Evolutionary conservation across 257 asterid genomes (phyloP), one percentile per base, ranked within the genome.

Genomic region (Oldenlandia corymbosa): DNA sequence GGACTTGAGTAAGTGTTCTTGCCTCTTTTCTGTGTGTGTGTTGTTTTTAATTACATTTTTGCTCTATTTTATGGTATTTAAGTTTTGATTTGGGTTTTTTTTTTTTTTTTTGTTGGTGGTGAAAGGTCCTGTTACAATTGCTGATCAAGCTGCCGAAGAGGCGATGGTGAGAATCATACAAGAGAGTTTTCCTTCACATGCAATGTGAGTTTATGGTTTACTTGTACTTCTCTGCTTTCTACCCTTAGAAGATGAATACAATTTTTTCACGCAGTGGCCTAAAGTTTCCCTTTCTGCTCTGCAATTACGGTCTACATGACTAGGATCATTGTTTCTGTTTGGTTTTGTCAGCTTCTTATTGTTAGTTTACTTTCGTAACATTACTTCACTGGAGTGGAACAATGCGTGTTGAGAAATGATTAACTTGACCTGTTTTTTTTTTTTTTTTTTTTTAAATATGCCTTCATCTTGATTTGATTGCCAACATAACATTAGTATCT

Each of bases 71-170:
- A 14, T 5, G 41, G 12, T 30, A n/a, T 11, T 28, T 30, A 32
- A 27, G 10, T 23, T 71, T 2, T 48, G 2, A 12, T 50, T 28
- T 16, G 45, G 20, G 8, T 36, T 5, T 20, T 7, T 55, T 54
- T 28, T 53, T 32, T 61, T 11, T 16, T 27, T 4, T 58, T 4
- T 42, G 53, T 14, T 43, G 13, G 24, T 27, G 51, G 20, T 62
- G 71, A 65, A 71, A 93, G 99, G 99, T 80, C 96, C 97, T 16
- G 99, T 93, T 68, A 90, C 97, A 47, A 84, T 93, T 68, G 99
- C 95, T 74, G 97, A 93, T 78, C 91, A 68, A 71, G 89, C 83
- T 16, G 97, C 99, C 24, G 99, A 93, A 80, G 97, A 89, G 76
- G 68, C 97, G 0, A 92, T 92, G 99, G 88, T 84, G 56, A 76